These are phyloP conservation scores for Monosporascus sp. DNA, from an alignment of 2,329 filamentous ascomycete species.

Conservation along the genomic window DNA sequence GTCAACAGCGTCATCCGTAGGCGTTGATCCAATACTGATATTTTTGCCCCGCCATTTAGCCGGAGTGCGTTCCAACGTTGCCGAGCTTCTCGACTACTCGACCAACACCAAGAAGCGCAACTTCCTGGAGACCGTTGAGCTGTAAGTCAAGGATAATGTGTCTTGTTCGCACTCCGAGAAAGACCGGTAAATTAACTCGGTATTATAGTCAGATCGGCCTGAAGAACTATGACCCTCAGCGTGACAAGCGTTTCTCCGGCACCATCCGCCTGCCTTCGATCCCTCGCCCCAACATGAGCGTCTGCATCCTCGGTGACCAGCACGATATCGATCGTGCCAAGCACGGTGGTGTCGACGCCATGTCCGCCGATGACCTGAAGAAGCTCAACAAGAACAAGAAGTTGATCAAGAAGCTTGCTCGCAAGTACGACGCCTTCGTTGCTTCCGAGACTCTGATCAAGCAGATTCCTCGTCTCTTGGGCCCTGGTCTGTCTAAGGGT, in stretches of 20 bases:
- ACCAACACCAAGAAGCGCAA: slow-evolving; percentile 95
- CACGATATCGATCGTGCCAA: slow-evolving; percentile 99
- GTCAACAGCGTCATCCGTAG: not conserved
- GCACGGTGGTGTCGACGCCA: slow-evolving; percentile 97
- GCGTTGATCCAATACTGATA: slow-evolving; percentile 5
- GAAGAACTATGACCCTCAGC: slow-evolving; percentile 99
- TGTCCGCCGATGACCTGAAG: slow-evolving; percentile 98
- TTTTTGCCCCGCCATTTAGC: slow-evolving; percentile 27
- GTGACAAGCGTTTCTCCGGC: slow-evolving; percentile 99
- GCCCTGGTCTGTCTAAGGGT: slow-evolving; percentile 97
- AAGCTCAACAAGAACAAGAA: slow-evolving; percentile 99
- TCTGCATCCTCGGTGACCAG: slow-evolving; percentile 61
- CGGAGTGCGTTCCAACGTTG: slow-evolving; percentile 57
- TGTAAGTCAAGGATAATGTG: slow-evolving; percentile 7
- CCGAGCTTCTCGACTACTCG: slow-evolving; percentile 92
- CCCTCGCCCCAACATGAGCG: slow-evolving; percentile 64
- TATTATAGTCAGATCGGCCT: slow-evolving; percentile 65
- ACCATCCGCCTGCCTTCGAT: slow-evolving; percentile 93
- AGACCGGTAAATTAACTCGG: no score
- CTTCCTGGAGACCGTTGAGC: slow-evolving; percentile 93
- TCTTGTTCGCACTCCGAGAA: no score
- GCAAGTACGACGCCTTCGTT: slow-evolving; percentile 99
- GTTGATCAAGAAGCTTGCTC: slow-evolving; percentile 99
- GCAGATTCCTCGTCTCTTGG: slow-evolving; percentile 99
- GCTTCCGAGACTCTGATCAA: slow-evolving; percentile 97